Evolutionary conservation across 345 rosid genomes (phyloP), one percentile per base, ranked within the genome.

Genomic region (Corchorus olitorius): DNA sequence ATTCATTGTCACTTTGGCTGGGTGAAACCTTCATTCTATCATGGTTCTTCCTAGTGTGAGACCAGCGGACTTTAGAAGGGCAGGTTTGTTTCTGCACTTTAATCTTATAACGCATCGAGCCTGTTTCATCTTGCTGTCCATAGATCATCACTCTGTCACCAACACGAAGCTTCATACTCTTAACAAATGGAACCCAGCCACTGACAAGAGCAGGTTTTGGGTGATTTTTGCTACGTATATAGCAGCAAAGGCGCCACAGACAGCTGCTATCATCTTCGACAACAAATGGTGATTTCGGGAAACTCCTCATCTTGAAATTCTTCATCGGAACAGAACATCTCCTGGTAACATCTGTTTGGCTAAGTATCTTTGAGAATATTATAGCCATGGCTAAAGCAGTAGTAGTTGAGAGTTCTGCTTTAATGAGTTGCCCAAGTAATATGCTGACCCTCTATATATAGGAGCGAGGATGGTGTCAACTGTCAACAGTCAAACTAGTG

Each of bases 111-210:
- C 12, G 17, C 34, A 2, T 70, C 3, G 10, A 53, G n/a, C 74
- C 61, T 35, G 48, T 70, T 52, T 53, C 34, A 70, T 70, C 74
- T 34, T 52, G 33, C 74, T 70, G 46, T 12, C 8, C 48, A 35
- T 70, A 70, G 48, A 70, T 70, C 48, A n/a, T 35, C 48, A 70
- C 74, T 37, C 12, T 37, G 74, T 70, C 62, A 37, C 74, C 49
- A 48, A 0, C 33, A 3, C 48, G 0, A 11, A 70, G 62, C 33
- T 37, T 11, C 74, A 35, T 35, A 19, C 49, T 70, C 4, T 7
- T 9, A 11, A 9, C 74, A n/a, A 70, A 53, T 11, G 5, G 34
- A 54, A 53, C n/a, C 74, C 74, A 70, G 10, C 5, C 34, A 4
- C 53, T 35, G 34, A 54, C 37, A 33, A 70, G 62, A 53, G 37